Conservation (phyloP, 148 eudicot genomes). For the Arctostaphylos glauca region DNA sequence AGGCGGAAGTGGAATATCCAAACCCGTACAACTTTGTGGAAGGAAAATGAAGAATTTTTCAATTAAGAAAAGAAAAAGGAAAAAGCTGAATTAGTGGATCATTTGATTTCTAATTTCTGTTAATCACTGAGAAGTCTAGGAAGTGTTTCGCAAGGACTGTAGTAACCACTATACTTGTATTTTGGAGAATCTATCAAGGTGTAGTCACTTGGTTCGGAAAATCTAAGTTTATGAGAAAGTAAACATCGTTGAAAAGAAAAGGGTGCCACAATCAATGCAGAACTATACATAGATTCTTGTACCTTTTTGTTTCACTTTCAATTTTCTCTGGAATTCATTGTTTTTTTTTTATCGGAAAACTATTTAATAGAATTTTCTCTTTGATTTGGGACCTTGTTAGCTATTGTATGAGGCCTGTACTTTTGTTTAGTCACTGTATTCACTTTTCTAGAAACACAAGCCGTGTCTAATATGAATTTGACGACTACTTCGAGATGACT, state of each 20-base stretch:
- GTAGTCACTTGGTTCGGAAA: background rate
- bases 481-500: background rate
- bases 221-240: background rate
- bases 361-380: background rate
- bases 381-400: background rate
- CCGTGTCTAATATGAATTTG: background rate
- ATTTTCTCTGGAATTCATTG: background rate
- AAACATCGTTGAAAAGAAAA: background rate
- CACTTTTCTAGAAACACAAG: background rate
- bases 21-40: background rate
- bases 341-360: background rate
- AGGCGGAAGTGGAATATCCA: background rate
- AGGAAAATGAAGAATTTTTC: background rate
- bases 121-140: background rate
- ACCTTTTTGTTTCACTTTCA: background rate
- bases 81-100: background rate
- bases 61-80: background rate
- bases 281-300: background rate
- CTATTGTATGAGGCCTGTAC: background rate
- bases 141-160: background rate
- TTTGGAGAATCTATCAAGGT: conserved; percentile 3
- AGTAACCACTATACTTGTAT: background rate
- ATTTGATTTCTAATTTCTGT: background rate
- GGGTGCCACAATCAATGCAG: background rate
- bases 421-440: background rate